Evolutionary conservation across 2,329 filamentous ascomycete genomes (phyloP).

Genomic region (Dactylellina sp.): DNA sequence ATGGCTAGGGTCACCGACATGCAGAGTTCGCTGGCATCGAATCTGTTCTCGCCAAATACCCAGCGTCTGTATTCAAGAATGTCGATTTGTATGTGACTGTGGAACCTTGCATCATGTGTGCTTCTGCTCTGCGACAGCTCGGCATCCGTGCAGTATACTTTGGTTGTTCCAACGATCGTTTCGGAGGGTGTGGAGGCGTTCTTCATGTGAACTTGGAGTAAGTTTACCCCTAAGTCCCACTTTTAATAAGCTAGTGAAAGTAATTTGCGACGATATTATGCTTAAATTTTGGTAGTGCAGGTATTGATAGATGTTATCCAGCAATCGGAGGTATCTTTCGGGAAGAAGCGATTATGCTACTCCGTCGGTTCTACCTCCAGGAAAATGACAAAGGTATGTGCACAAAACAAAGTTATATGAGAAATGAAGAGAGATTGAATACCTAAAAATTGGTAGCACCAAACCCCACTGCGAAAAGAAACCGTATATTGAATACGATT

Average conservation of each 20-base stretch:
- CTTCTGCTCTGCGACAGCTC: slow-evolving; percentile 88
- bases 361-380: slow-evolving; percentile 96
- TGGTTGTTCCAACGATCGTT: slow-evolving; percentile 94
- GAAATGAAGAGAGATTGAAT: not conserved
- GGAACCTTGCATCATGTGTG: slow-evolving; percentile 99
- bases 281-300: slow-evolving; percentile 69
- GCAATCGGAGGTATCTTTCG: slow-evolving; percentile 75
- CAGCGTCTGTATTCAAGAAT: slow-evolving; percentile 76
- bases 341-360: slow-evolving; percentile 90
- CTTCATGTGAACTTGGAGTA: slow-evolving; percentile 83
- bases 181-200: slow-evolving; percentile 94
- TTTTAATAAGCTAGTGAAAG: not conserved
- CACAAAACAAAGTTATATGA: not conserved
- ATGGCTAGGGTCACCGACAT: slow-evolving; percentile 83
- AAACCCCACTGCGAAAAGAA: slow-evolving; percentile 59
- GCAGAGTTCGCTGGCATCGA: slow-evolving; percentile 92
- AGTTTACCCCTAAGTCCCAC: slow-evolving; percentile 59
- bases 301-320: slow-evolving; percentile 74
- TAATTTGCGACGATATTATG: slow-evolving; percentile 2
- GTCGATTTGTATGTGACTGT: slow-evolving; percentile 94
- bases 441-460: slow-evolving; percentile 46
- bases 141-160: slow-evolving; percentile 91
- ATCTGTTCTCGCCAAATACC: slow-evolving; percentile 73
- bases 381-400: slow-evolving; percentile 86
- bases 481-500: slow-evolving; percentile 59